Percentiles rank a stretch among this genome's conserved stretches.
phyloP scores from a whole-genome alignment of 257 asterid genomes.

The Coffea eugenioides region DNA sequence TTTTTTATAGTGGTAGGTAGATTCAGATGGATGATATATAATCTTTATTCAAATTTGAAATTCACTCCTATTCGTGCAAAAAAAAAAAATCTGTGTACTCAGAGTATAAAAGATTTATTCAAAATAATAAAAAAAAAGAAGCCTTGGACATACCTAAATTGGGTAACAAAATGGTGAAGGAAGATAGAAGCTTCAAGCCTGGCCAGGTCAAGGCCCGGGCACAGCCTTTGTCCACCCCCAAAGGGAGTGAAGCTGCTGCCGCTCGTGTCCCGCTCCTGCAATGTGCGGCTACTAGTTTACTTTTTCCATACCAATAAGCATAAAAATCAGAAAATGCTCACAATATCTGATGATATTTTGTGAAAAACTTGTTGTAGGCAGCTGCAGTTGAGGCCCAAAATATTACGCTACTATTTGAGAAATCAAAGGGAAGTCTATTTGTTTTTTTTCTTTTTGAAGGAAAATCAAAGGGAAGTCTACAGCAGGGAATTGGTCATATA shows the following conservation, averaged over 20 bases:
- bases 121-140: too few species aligned
- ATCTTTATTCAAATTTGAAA: not conserved
- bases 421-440: not conserved
- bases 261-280: constrained; percentile 43
- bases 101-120: too few species aligned
- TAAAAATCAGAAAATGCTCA: too few species aligned
- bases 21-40: not conserved
- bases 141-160: constrained; percentile 48
- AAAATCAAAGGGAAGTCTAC: too few species aligned
- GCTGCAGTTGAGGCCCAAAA: not conserved
- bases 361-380: not conserved
- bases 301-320: too few species aligned
- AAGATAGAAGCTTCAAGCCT: constrained; percentile 94
- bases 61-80: too few species aligned
- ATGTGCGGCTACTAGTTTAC: too few species aligned
- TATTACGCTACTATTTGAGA: not conserved
- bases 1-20: too few species aligned
- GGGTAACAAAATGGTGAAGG: constrained; percentile 84
- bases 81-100: too few species aligned
- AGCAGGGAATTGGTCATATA: too few species aligned
- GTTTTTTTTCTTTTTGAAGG: too few species aligned
- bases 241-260: constrained; percentile 72
- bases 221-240: constrained; percentile 93
- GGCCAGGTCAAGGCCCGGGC: constrained; percentile 94
- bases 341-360: not conserved